Percentiles rank a stretch among this genome's conserved stretches.
These are phyloP conservation scores for Myochromella boudieri DNA, from an alignment of 768 basidiomycete genomes.

Conservation along the genomic window DNA sequence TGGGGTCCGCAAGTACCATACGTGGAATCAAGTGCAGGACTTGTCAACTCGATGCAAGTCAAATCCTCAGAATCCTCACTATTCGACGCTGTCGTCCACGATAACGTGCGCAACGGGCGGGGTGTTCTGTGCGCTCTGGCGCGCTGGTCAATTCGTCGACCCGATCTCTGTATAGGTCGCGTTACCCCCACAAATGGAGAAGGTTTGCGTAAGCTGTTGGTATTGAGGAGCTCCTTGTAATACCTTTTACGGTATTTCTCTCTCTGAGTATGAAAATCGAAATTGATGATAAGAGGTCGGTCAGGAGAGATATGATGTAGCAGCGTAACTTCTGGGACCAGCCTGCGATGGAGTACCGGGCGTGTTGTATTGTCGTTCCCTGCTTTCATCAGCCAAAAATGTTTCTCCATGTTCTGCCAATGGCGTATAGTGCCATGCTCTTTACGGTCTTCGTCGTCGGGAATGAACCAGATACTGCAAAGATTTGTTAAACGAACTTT, in stretches of 20 bases:
- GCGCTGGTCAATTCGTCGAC: too few relatives aligned
- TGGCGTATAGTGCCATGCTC: constrained; percentile 22
- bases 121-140: too few relatives aligned
- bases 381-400: constrained; percentile 25
- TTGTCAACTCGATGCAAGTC: too few relatives aligned
- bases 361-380: not conserved
- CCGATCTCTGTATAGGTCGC: too few relatives aligned
- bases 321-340: constrained; percentile 9
- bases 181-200: too few relatives aligned
- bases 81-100: too few relatives aligned
- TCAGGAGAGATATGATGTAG: constrained; percentile 15
- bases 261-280: not conserved
- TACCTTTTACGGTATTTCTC: not conserved
- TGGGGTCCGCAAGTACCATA: too few relatives aligned
- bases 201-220: too few relatives aligned
- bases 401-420: constrained; percentile 24
- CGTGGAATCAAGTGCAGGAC: too few relatives aligned
- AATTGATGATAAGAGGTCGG: constrained; percentile 10
- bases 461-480: constrained; percentile 17
- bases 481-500: constrained; percentile 34
- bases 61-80: too few relatives aligned
- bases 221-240: too few relatives aligned
- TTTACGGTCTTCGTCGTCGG: constrained; percentile 20
- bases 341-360: constrained; percentile 6
- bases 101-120: too few relatives aligned